Base-by-base conservation (phyloP, 192 early-diverging fungal species). In the Funneliformis mosseae region DNA sequence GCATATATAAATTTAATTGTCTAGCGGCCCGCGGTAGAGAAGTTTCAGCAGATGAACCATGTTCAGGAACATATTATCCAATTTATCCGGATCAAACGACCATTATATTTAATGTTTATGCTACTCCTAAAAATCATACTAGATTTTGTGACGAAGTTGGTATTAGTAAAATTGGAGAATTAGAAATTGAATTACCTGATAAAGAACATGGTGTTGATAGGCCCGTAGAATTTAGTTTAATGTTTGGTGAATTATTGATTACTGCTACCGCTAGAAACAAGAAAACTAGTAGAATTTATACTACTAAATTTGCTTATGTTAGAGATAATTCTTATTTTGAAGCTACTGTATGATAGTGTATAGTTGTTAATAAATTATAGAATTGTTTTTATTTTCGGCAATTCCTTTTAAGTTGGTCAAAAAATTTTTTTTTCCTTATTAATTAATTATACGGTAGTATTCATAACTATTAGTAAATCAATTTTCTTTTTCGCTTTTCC, bases 101-200 rank as follows among this genome's bases (percentile, higher is more conserved):
- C 21, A 76, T 76, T 12, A 9, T 5, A 8, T 61, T 76, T 61
- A 38, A 62, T 14, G n/a, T 76, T 41, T 76, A 27, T 42, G n/a
- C 33, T 62, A 76, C 74, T 12, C 33, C 42, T 23, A n/a, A n/a
- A 61, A 39, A 16, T 10, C 12, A 41, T 61, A 0, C 25, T 2
- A 61, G 33, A 61, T 76, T 61, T 62, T 76, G 74, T 76, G 28
- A 76, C n/a, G 74, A 76, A 23, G 5, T 4, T 9, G 55, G 59
- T n/a, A 61, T 76, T 27, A 9, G 18, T 21, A 38, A 21, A n/a
- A 23, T 76, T 76, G 74, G 74, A 62, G 60, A 59, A 76, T 41
- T 76, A 14, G 14, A 45, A 28, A 76, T 76, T 48, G 25, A 48
- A 0, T 12, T 73, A 41, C 71, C 71, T 8, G 39, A 70, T 0